A percentile compares a stretch with the other conserved stretches of the same genome.
Conservation (phyloP, 1,284 basidiomycete species). For the Peniophora sp. region DNA sequence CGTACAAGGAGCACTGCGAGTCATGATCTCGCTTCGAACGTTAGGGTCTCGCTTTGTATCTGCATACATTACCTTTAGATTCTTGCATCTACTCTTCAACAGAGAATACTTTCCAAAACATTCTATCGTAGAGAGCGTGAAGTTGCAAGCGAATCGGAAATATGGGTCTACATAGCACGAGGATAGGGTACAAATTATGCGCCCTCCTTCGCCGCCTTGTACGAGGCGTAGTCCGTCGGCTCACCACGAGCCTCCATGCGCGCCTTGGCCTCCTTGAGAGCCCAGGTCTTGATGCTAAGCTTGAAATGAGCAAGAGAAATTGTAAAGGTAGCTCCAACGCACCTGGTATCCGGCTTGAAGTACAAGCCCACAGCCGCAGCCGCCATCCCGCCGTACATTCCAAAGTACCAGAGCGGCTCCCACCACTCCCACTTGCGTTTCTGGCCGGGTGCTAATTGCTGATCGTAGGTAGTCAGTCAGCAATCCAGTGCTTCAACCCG, state of each 20-base stretch:
- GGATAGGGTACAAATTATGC: neutral
- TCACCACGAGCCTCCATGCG: constrained; percentile 88
- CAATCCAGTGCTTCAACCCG: constrained; percentile 1
- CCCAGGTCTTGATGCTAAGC: constrained; percentile 82
- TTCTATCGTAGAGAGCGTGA: neutral
- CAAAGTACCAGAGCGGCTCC: constrained; percentile 84
- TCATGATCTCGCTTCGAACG: constrained; percentile 13
- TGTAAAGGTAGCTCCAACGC: constrained; percentile 21
- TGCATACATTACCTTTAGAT: constrained; percentile 10
- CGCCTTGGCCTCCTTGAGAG: constrained; percentile 78
- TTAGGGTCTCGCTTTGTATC: constrained; percentile 5
- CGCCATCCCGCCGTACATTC: constrained; percentile 86
- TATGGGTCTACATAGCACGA: neutral
- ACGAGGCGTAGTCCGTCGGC: constrained; percentile 61
- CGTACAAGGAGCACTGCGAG: constrained; percentile 74
- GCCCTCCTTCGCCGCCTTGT: constrained; percentile 30
- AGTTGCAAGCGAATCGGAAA: neutral
- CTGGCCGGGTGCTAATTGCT: constrained; percentile 74
- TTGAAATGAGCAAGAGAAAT: neutral
- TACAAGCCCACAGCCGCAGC: constrained; percentile 73
- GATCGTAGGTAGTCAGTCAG: constrained; percentile 1
- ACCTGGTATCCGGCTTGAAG: constrained; percentile 97
- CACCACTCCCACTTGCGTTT: constrained; percentile 83
- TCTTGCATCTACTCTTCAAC: neutral
- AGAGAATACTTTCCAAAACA: neutral